These are phyloP conservation scores for Penicillium cataractarum DNA, from an alignment of 495 filamentous ascomycete species.

Conservation along the genomic window DNA sequence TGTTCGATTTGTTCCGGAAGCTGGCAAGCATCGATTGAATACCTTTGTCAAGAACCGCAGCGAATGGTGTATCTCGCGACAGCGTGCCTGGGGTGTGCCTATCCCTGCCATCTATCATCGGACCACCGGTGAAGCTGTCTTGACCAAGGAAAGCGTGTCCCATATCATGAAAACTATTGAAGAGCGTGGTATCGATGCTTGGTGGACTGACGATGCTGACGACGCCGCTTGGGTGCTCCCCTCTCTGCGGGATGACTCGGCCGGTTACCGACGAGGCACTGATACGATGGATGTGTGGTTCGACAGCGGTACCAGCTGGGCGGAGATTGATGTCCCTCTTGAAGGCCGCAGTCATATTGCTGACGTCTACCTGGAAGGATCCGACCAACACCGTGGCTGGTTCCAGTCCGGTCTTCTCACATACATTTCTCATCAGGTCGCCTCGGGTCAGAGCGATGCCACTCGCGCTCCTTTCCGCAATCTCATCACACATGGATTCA, in stretches of 20 bases:
- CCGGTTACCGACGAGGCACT: conserved; percentile 70
- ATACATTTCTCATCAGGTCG: conserved; percentile 64
- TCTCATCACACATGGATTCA: conserved; percentile 94
- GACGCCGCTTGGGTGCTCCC: conserved; percentile 74
- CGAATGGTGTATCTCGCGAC: conserved; percentile 99
- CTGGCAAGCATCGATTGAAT: conserved; percentile 71
- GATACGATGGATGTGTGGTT: conserved; percentile 99
- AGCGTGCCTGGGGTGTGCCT: conserved; percentile 94
- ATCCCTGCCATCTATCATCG: conserved; percentile 86
- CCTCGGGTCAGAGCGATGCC: conserved; percentile 40
- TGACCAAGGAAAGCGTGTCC: conserved; percentile 76
- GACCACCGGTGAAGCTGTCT: conserved; percentile 65
- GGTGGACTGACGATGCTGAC: conserved; percentile 83
- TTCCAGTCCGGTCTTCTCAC: conserved; percentile 99
- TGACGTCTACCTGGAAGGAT: conserved; percentile 91
- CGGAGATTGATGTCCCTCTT: conserved; percentile 48
- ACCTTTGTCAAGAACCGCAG: conserved; percentile 84
- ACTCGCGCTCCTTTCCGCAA: conserved; percentile 72
- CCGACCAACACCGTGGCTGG: conserved; percentile 96
- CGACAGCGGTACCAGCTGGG: conserved; percentile 96
- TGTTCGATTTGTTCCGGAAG: conserved; percentile 77
- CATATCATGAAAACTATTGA: conserved; percentile 83
- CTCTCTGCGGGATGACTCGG: conserved; percentile 47
- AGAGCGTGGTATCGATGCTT: conserved; percentile 79
- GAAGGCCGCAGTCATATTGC: conserved; percentile 58